Base-by-base conservation (phyloP, 768 basidiomycete genomes). In the Russula abietina region DNA sequence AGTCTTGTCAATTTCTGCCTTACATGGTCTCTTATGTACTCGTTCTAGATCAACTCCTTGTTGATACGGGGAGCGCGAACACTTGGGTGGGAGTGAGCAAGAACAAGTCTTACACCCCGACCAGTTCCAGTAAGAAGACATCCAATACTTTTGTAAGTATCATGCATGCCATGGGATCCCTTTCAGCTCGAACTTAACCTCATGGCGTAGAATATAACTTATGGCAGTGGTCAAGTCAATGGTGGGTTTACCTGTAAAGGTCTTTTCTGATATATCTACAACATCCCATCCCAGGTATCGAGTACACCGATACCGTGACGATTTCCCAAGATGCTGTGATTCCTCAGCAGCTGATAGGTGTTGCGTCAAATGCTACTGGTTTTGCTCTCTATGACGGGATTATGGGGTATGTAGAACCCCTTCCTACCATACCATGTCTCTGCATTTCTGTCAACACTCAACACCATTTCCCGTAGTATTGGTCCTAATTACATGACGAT, bases 51-150 rank as follows among this genome's bases (percentile, higher is more conserved):
- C 55, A 70, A 4, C 77, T 88, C 53, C 69, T 87, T 57, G 74
- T 87, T 57, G 86, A 87, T 69, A 86, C 86, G 3, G 84, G 83
- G 39, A 85, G 84, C 71, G 85, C 86, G 19, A 88, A 87, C 74
- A 87, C 85, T 24, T 88, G 86, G 85, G 75, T 88, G 51, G 85
- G 86, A 24, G 84, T 86, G 32, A 65, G n/a, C n/a, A n/a, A n/a
- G n/a, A n/a, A 32, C 12, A 73, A 68, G 24, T 16, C 72, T 1
- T 88, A 84, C 68, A 70, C 69, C 22, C 62, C 65, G 65, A 86
- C 86, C 9, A 75, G 75, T 60, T 81, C 84, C 30, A 84, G 82
- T 58, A 69, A 41, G 9, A 61, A 76, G 65, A 86, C 84, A 19
- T 65, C 68, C 0, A 67, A 82, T 61, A 26, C 69, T 39, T 88